Percentiles rank a stretch among this genome's conserved stretches.
These are phyloP conservation scores for Cyamopsis tetragonoloba DNA, from an alignment of 306 rosid species.

Conservation along the genomic window DNA sequence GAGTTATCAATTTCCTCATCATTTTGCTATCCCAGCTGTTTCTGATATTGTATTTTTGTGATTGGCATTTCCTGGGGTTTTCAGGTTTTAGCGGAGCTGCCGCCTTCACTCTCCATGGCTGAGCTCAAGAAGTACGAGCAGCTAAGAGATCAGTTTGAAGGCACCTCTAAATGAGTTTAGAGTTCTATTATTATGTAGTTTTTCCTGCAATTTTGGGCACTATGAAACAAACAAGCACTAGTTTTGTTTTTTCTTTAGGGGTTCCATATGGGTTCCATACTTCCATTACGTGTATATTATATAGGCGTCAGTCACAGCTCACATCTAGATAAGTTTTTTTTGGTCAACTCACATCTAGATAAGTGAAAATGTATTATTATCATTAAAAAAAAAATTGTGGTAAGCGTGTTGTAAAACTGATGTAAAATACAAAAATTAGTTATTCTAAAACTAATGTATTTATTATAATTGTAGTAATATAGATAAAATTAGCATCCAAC, in stretches of 20 bases:
- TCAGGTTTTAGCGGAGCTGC: slow-evolving; percentile 67
- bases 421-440: too few species aligned
- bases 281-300: not conserved
- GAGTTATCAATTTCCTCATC: not conserved
- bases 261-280: not conserved
- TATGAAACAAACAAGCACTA: not conserved
- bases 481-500: too few species aligned
- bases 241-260: not conserved
- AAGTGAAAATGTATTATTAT: too few species aligned
- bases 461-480: too few species aligned
- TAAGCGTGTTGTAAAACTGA: too few species aligned
- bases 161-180: slow-evolving; percentile 56
- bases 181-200: not conserved
- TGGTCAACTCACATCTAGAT: too few species aligned
- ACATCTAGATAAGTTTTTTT: too few species aligned
- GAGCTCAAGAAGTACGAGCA: slow-evolving; percentile 80
- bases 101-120: slow-evolving; percentile 74
- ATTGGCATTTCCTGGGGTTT: slow-evolving; percentile 24
- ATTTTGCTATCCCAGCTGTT: slow-evolving; percentile 5
- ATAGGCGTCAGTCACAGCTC: too few species aligned
- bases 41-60: not conserved
- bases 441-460: too few species aligned
- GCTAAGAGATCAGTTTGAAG: slow-evolving; percentile 90
- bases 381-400: too few species aligned
- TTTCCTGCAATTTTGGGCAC: not conserved